Evolutionary conservation across 306 rosid species (phyloP).

Genomic region (Begonia loranthoides): DNA sequence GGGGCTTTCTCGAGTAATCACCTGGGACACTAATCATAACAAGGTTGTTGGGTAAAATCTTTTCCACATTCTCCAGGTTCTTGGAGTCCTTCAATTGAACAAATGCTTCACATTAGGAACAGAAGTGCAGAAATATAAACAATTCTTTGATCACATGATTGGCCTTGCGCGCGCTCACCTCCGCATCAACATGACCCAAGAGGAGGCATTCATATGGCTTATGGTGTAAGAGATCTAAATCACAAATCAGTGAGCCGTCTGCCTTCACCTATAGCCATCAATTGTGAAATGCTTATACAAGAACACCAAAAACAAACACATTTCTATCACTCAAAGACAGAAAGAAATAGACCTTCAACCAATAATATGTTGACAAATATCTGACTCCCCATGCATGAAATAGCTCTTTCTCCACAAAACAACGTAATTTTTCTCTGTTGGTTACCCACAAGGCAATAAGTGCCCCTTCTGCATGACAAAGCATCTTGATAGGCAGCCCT

Average conservation of each 20-base stretch:
- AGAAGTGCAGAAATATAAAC: too few relatives aligned
- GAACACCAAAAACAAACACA: conserved; percentile 1
- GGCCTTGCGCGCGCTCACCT: conserved; percentile 24
- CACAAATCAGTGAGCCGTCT: conserved; percentile 59
- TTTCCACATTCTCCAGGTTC: conserved; percentile 16
- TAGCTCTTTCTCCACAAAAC: conserved; percentile 70
- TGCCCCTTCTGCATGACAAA: conserved; percentile 64
- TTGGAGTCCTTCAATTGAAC: conserved; percentile 16
- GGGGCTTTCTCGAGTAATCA: conserved; percentile 93
- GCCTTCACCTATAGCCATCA: conserved; percentile 53
- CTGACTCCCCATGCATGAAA: conserved; percentile 84
- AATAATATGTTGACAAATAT: conserved; percentile 52
- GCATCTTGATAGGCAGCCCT: conserved; percentile 68
- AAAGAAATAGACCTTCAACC: conserved; percentile 63
- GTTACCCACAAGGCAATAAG: conserved; percentile 90
- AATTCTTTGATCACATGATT: too few relatives aligned
- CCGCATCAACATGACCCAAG: conserved; percentile 53
- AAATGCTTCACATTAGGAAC: background rate
- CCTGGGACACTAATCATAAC: conserved; percentile 81
- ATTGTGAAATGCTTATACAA: conserved; percentile 12
- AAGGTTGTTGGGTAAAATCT: conserved; percentile 36
- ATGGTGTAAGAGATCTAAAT: conserved; percentile 83
- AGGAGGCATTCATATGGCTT: conserved; percentile 82
- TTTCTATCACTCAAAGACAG: background rate
- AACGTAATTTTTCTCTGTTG: conserved; percentile 76